phyloP scores from a whole-genome alignment of 371 early-diverging fungal genomes.

The Mucor piriformis region DNA sequence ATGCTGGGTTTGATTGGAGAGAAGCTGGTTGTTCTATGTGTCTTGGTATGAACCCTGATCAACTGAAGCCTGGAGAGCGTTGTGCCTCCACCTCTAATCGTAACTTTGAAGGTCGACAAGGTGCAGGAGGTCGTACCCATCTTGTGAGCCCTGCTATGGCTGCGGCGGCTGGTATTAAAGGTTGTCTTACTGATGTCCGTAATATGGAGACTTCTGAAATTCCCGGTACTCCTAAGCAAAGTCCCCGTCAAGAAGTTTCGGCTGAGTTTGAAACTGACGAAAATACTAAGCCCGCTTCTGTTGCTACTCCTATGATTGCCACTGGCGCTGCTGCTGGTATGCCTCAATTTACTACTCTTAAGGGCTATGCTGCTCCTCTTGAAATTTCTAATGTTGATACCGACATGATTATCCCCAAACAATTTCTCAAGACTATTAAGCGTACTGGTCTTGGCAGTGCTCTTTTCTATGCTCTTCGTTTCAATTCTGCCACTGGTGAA shows the following conservation, averaged over 20 bases:
- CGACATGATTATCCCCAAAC: constrained; percentile 77
- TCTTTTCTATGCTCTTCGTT: constrained; percentile 65
- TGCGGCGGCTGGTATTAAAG: constrained; percentile 52
- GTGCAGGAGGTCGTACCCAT: constrained; percentile 66
- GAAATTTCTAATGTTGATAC: constrained; percentile 70
- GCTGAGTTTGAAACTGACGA: constrained; percentile 24
- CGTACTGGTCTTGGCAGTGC: constrained; percentile 68
- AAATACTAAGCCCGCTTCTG: constrained; percentile 16
- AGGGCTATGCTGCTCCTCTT: constrained; percentile 63
- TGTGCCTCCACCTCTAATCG: constrained; percentile 75
- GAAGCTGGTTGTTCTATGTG: constrained; percentile 80
- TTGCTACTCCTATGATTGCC: constrained; percentile 20
- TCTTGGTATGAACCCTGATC: constrained; percentile 77
- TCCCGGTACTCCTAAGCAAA: constrained; percentile 24
- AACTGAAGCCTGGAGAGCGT: constrained; percentile 66
- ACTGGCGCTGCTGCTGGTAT: constrained; percentile 47
- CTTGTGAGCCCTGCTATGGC: constrained; percentile 58
- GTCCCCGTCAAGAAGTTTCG: constrained; percentile 22
- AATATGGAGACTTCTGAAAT: constrained; percentile 25
- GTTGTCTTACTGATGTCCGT: constrained; percentile 52
- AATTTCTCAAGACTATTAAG: constrained; percentile 76
- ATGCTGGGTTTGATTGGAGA: constrained; percentile 76
- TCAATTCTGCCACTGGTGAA: constrained; percentile 45
- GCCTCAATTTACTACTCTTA: constrained; percentile 61
- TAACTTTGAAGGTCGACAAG: constrained; percentile 77